Conservation (phyloP, 768 basidiomycete species). For the Pulveroboletus sp. region DNA sequence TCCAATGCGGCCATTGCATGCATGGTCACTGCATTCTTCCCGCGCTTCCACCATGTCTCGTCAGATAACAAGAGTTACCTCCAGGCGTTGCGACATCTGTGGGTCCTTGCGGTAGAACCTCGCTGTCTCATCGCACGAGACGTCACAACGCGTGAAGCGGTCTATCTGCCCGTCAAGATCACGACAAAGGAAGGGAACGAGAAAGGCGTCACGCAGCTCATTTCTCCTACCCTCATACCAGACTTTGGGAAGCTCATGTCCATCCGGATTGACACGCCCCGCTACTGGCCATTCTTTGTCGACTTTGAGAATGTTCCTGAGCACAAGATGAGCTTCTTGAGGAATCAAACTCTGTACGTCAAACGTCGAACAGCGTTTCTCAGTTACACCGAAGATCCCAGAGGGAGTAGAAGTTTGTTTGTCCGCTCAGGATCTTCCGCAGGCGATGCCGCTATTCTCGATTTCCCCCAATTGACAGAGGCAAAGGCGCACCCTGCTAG, state of each 20-base stretch:
- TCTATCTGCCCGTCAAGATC: conserved; percentile 91
- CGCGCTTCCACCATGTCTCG: conserved; percentile 74
- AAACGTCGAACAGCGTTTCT: conserved; percentile 91
- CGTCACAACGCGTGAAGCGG: conserved; percentile 86
- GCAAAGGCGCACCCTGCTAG: conserved; percentile 64
- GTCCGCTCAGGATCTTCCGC: conserved; percentile 83
- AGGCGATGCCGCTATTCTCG: conserved; percentile 81
- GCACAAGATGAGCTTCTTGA: conserved; percentile 68
- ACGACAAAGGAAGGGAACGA: conserved; percentile 66
- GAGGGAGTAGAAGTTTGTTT: conserved; percentile 89
- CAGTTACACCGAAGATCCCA: conserved; percentile 91
- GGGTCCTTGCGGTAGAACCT: conserved; percentile 95
- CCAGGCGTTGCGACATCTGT: conserved; percentile 91
- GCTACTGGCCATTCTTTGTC: conserved; percentile 93
- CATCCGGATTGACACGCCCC: conserved; percentile 87
- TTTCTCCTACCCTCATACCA: conserved; percentile 91
- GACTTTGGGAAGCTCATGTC: conserved; percentile 79
- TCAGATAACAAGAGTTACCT: conserved; percentile 89
- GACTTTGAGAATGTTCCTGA: conserved; percentile 66
- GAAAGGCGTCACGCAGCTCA: conserved; percentile 70
- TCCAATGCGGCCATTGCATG: conserved; percentile 90
- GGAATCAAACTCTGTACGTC: conserved; percentile 83
- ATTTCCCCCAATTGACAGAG: conserved; percentile 75
- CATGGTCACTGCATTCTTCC: conserved; percentile 90
- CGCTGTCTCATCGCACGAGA: conserved; percentile 90